phyloP scores from a whole-genome alignment of 768 basidiomycete species.

The Lactarius trivialis region DNA sequence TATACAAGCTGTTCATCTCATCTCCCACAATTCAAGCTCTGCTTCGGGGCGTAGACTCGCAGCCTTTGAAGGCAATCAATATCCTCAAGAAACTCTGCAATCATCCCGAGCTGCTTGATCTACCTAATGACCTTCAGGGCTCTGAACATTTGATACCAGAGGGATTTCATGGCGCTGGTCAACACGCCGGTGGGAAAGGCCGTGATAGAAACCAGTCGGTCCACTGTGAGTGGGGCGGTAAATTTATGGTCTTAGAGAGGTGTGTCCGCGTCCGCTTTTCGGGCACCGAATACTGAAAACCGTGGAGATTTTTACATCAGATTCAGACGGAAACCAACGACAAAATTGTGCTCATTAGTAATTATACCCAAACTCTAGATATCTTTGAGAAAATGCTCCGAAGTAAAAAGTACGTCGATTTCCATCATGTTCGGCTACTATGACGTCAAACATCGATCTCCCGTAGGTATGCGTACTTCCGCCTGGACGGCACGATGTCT shows the following conservation, averaged over 20 bases:
- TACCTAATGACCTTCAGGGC: constrained; percentile 79
- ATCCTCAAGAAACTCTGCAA: constrained; percentile 94
- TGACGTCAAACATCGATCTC: constrained; percentile 4
- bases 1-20: constrained; percentile 87
- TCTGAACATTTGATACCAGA: constrained; percentile 77
- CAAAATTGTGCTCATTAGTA: constrained; percentile 95
- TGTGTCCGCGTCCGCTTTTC: constrained; percentile 29
- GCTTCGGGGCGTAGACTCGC: constrained; percentile 79
- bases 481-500: constrained; percentile 92
- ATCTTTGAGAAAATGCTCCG: constrained; percentile 86
- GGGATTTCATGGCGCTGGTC: constrained; percentile 60
- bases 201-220: constrained; percentile 45
- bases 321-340: constrained; percentile 78
- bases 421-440: constrained; percentile 2
- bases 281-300: not conserved
- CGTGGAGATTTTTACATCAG: constrained; percentile 70
- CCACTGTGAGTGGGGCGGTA: constrained; percentile 81
- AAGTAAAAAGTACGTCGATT: constrained; percentile 59
- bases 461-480: constrained; percentile 77
- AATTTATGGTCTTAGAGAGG: constrained; percentile 92
- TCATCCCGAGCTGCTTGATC: constrained; percentile 82
- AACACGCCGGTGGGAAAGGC: constrained; percentile 31
- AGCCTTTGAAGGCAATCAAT: constrained; percentile 94
- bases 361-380: constrained; percentile 93
- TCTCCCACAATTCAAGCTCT: constrained; percentile 90